phyloP scores from a whole-genome alignment of 805 yeast species.

The Yarrowia sp. region DNA sequence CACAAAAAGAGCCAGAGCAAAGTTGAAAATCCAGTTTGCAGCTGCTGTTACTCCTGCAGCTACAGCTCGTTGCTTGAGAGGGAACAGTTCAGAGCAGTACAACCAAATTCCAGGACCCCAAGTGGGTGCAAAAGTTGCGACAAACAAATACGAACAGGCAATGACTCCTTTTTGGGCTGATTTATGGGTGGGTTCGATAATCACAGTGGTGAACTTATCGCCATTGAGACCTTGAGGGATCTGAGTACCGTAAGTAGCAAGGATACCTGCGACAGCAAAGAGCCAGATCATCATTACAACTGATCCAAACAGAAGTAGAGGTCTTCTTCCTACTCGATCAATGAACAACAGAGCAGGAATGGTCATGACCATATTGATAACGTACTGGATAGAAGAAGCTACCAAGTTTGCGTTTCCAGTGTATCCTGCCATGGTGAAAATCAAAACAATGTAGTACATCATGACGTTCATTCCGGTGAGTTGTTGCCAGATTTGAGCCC shows the following conservation, averaged over 20 bases:
- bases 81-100: conserved; percentile 52
- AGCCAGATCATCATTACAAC: conserved; percentile 62
- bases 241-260: conserved; percentile 37
- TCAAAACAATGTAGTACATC: conserved; percentile 66
- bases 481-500: conserved; percentile 60
- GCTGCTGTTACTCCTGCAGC: conserved; percentile 53
- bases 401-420: conserved; percentile 50
- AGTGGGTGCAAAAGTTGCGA: conserved; percentile 74
- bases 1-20: conserved; percentile 54
- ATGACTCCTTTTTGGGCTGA: conserved; percentile 52
- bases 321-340: conserved; percentile 65
- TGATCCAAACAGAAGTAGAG: conserved; percentile 58
- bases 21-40: conserved; percentile 42
- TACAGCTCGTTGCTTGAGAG: conserved; percentile 53
- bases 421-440: conserved; percentile 65
- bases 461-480: conserved; percentile 65
- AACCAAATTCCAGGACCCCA: conserved; percentile 64
- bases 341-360: conserved; percentile 59
- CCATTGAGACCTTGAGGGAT: conserved; percentile 48
- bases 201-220: conserved; percentile 54
- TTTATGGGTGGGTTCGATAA: conserved; percentile 56
- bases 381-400: conserved; percentile 60
- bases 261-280: conserved; percentile 54
- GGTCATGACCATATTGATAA: conserved; percentile 54
- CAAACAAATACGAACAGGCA: conserved; percentile 56